Conservation (phyloP, 164 flowering plant species). For the Berberis thunbergii region DNA sequence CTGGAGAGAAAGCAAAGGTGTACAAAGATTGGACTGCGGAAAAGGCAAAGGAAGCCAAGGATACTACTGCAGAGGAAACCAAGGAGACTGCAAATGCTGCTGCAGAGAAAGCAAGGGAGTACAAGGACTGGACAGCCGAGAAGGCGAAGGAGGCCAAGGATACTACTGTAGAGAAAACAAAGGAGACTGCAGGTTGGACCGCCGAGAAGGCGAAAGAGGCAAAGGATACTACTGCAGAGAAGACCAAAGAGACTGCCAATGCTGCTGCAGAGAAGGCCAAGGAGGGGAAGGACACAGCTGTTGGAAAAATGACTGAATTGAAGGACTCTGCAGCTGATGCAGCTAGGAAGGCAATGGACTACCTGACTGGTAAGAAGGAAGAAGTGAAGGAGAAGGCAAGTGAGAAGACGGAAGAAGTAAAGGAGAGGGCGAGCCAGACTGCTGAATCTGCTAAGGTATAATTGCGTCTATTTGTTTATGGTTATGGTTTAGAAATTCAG, state of each 20-base stretch:
- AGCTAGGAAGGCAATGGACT: conserved; percentile 49
- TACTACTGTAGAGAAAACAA: conserved; percentile 8
- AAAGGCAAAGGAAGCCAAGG: conserved; percentile 10
- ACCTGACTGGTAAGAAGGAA: conserved; percentile 56
- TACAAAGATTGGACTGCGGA: conserved; percentile 9
- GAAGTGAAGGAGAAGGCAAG: conserved; percentile 33
- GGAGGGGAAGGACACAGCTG: conserved; percentile 23
- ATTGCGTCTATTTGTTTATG: background rate
- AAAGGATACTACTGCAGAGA: conserved; percentile 11
- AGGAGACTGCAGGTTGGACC: background rate
- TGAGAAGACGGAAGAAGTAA: conserved; percentile 56
- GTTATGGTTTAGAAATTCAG: too few relatives aligned
- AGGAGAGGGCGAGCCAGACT: conserved; percentile 31
- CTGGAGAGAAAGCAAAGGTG: conserved; percentile 8
- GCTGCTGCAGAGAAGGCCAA: conserved; percentile 23
- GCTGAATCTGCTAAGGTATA: conserved; percentile 16
- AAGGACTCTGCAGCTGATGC: conserved; percentile 58
- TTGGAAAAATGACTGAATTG: conserved; percentile 30
- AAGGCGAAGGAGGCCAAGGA: conserved; percentile 18
- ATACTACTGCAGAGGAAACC: conserved; percentile 8
- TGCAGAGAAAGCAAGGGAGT: conserved; percentile 16
- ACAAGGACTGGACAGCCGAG: conserved; percentile 15
- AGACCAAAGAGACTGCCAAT: conserved; percentile 16
- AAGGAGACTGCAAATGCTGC: conserved; percentile 12
- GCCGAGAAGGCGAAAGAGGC: conserved; percentile 13